Conservation (phyloP, 176 grass and related monocot genomes). For the Musa beccarii region DNA sequence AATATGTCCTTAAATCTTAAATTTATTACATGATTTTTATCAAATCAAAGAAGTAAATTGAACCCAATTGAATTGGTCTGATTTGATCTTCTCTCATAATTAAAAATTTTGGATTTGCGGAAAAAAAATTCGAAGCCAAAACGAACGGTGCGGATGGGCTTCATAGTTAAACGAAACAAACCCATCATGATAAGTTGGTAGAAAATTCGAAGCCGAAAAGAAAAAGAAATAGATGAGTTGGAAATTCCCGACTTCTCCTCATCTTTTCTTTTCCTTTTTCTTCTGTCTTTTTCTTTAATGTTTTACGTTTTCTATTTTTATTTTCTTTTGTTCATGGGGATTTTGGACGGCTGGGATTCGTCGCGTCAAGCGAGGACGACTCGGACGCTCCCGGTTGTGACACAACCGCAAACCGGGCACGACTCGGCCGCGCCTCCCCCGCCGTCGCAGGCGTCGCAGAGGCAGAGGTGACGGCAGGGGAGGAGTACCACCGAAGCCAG, state of each 20-base stretch:
- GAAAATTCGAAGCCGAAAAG: too few relatives aligned
- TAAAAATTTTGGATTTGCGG: too few relatives aligned
- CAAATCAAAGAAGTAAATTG: too few relatives aligned
- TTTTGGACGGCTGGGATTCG: neutral
- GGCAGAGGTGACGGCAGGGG: constrained; percentile 19
- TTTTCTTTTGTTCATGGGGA: neutral
- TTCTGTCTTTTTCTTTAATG: neutral
- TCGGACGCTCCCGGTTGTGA: constrained; percentile 1
- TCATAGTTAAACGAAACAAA: too few relatives aligned
- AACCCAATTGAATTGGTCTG: too few relatives aligned
- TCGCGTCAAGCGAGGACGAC: neutral
- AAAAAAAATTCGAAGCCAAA: too few relatives aligned
- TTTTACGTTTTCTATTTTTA: neutral
- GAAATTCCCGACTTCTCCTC: too few relatives aligned
- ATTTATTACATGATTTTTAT: too few relatives aligned
- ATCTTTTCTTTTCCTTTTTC: neutral
- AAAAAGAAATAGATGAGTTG: neutral
- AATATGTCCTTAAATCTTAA: constrained; percentile 31
- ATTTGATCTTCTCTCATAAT: too few relatives aligned
- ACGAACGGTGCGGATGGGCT: too few relatives aligned
- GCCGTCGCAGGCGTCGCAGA: constrained; percentile 7
- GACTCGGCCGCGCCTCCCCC: neutral
- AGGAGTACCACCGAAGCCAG: constrained; percentile 1
- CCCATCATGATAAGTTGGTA: too few relatives aligned
- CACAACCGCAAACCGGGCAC: constrained; percentile 6